Base-by-base conservation (phyloP, 441 rosid genomes). In the Corymbia citriodora region DNA sequence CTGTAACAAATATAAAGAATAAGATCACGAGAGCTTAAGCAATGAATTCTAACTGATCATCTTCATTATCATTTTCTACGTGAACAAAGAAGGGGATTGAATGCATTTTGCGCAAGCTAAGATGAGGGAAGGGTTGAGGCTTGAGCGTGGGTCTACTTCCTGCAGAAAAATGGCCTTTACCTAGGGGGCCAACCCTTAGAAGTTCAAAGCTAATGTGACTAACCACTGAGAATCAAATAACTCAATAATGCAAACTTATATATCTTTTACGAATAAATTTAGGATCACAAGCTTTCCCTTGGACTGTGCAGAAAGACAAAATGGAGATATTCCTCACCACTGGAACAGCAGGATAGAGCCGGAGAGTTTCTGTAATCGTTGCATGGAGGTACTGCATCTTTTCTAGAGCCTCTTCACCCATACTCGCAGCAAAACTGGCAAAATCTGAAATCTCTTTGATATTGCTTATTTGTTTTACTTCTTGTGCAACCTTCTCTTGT, bases 311-410 rank as follows among this genome's bases (percentile, higher is more conserved):
- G 3, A 2, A 40, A 40, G 52, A 21, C 40, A 74, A 74, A 27
- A 49, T 82, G 18, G 3, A 25, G 29, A 9, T 83, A 49, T 17
- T 88, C n/a, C 90, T 92, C 89, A 94, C 96, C 94, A 94, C 92
- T 50, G 95, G 96, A 87, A 95, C 90, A 2, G 95, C 91, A 54
- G 96, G 96, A 88, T 92, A 94, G 55, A 95, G 92, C 87, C 95
- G 91, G 48, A 95, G 94, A 87, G 95, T 93, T 91, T 95, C 96
- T 16, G 95, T 94, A 83, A 95, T 91, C 36, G 95, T 93, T 59
- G 96, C 96, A 65, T 95, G 96, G 68, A 95, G 93, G 92, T 94
- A 94, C 50, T 91, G 89, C 96, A 94, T 94, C 87, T 90, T 94
- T 91, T 93, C 95, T 23, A 94, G 87, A 88, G 93, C 88, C 88